Evolutionary conservation across 257 asterid species (phyloP), one percentile per base, ranked within the genome.

Genomic region (Salvia hispanica): DNA sequence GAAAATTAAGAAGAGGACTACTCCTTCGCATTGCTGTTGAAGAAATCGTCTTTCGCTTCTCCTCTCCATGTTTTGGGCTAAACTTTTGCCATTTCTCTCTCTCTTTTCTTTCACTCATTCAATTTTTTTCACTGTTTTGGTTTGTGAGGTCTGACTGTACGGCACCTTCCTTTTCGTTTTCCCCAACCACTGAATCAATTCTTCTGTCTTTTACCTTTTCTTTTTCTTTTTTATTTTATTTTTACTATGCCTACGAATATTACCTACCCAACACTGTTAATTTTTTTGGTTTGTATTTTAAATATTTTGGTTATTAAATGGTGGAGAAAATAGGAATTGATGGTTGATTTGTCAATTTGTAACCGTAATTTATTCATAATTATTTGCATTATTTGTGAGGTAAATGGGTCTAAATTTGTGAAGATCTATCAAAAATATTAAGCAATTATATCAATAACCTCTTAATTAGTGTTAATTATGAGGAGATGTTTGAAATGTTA

Each of bases 151-250:
- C 74, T 37, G 66, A 58, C 74, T 68, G 75, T 69, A 50, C 73
- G 86, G 76, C 81, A 71, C 76, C 80, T 79, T 42, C 73, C 87
- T 77, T 81, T 82, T 84, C 84, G 76, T 70, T 81, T 77, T 81
- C 80, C 74, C 74, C 80, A 66, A 79, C 86, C 81, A 69, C 60
- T 77, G 51, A 68, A 39, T 71, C 3, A 61, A 62, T 55, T 53
- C 57, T 43, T 34, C 60, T 15, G 31, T 65, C 74, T 64, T 34
- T 58, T 62, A 39, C 76, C 57, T 60, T 76, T 80, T 31, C 67
- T 42, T 77, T 16, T 31, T 58, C 66, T 46, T 58, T 58, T 58
- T 52, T 8, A 55, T 42, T 56, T 55, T 55, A 46, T 59, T 55
- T 66, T 76, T 46, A 58, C 55, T 52, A 51, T 28, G 64, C 21